These are phyloP conservation scores for Thermomyces lanuginosus DNA, from an alignment of 2,329 filamentous ascomycete species.

Conservation along the genomic window DNA sequence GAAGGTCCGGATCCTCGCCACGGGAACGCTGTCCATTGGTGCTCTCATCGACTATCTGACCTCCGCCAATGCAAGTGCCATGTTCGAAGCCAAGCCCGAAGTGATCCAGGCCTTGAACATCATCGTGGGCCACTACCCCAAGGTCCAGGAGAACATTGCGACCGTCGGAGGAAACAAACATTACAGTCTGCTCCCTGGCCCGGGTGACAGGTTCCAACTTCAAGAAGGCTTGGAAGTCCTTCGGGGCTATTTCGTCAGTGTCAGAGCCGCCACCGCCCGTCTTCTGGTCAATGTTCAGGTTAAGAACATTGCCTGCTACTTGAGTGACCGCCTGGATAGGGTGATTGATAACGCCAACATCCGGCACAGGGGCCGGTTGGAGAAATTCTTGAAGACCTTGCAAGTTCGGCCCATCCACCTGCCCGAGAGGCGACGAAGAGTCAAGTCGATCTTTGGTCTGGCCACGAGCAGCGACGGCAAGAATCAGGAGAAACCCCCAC, in stretches of 20 bases:
- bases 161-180: conserved; percentile 39
- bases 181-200: conserved; percentile 26
- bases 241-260: conserved; percentile 46
- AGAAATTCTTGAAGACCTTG: conserved; percentile 24
- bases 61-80: conserved; percentile 17
- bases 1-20: conserved; percentile 19
- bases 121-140: conserved; percentile 35
- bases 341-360: conserved; percentile 28
- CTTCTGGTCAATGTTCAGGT: conserved; percentile 49
- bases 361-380: conserved; percentile 42
- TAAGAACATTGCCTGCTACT: conserved; percentile 42
- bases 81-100: conserved; percentile 32
- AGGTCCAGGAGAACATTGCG: conserved; percentile 24
- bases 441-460: conserved; percentile 33
- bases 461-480: conserved; percentile 26
- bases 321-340: conserved; percentile 25
- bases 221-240: conserved; percentile 39
- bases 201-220: conserved; percentile 36
- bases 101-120: conserved; percentile 44
- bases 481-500: conserved; percentile 19
- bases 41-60: conserved; percentile 32
- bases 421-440: conserved; percentile 21
- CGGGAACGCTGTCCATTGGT: conserved; percentile 18
- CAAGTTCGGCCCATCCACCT: conserved; percentile 28
- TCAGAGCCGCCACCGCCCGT: conserved; percentile 41